Percentiles rank a stretch among this genome's conserved stretches.
Conservation (phyloP, 2,329 filamentous ascomycete genomes). For the Ceratocystis harringtonii region DNA sequence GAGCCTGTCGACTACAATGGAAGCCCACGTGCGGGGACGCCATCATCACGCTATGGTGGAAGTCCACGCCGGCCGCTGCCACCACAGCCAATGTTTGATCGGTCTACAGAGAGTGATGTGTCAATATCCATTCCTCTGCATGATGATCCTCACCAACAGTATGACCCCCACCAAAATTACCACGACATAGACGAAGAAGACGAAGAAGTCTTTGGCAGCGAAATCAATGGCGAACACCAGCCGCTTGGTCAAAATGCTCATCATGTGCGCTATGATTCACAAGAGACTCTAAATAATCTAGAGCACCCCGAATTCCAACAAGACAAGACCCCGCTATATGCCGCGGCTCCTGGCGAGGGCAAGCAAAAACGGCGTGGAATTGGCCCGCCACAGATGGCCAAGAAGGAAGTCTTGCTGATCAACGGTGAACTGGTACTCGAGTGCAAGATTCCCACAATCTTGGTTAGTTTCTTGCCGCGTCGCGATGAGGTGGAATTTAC, state of each 20-base stretch:
- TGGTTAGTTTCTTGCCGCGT: constrained; percentile 90
- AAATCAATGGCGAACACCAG: constrained; percentile 23
- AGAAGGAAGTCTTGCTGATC: constrained; percentile 88
- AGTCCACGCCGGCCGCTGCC: constrained; percentile 78
- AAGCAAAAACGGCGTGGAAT: constrained; percentile 80
- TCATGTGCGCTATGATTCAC: constrained; percentile 39
- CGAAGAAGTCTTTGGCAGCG: constrained; percentile 61
- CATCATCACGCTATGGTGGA: constrained; percentile 74
- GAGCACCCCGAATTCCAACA: constrained; percentile 23
- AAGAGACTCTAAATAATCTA: constrained; percentile 39
- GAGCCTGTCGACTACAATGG: constrained; percentile 84
- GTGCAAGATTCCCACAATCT: constrained; percentile 96
- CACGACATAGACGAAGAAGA: constrained; percentile 26
- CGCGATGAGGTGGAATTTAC: constrained; percentile 93
- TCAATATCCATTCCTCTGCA: constrained; percentile 56
- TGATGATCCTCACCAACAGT: constrained; percentile 9
- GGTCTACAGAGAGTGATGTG: constrained; percentile 31
- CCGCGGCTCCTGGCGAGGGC: constrained; percentile 41
- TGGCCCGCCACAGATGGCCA: constrained; percentile 72
- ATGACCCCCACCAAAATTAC: constrained; percentile 33
- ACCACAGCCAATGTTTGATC: constrained; percentile 70
- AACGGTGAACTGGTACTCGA: constrained; percentile 95
- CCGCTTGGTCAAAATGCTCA: constrained; percentile 22
- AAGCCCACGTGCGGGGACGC: constrained; percentile 76
- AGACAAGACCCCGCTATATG: constrained; percentile 32